Base-by-base conservation (phyloP, 345 rosid genomes). In the Anastatica hierochuntica region DNA sequence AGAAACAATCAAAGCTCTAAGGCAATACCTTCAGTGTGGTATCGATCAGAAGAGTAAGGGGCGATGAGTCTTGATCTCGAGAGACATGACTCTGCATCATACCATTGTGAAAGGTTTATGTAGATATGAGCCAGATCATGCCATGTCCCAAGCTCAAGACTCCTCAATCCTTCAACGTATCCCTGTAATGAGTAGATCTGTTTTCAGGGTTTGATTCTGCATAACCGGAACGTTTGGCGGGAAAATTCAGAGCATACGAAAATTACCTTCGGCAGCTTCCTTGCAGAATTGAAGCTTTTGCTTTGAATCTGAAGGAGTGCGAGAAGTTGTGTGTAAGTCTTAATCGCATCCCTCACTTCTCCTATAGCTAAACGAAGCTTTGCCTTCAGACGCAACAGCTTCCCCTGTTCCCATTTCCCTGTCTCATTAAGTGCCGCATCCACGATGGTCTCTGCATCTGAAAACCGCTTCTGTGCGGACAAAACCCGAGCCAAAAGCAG, bases 391-490 rank as follows among this genome's bases (percentile, higher is more conserved):
- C 80, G 78, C 80, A 87, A 72, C 50, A 87, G 70, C 57, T 79
- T 89, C 67, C 89, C 89, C 33, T 87, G 94, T 42, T 83, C 89
- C 94, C 87, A 87, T 61, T 75, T 79, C 41, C 77, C 83, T 30
- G 85, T 78, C 62, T 83, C 84, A 9, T 84, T 84, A 64, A 87
- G 65, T 11, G 87, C 94, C 3, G 80, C 83, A 54, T 46, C 71
- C 15, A 79, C 69, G 14, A 81, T 60, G 6, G 61, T 70, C 73
- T 81, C 96, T 10, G 85, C 87, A 33, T 79, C 87, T 18, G 44
- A 37, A 58, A 67, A 79, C 59, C 62, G 73, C 55, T 78, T 79
- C 69, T 76, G 81, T 33, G 94, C 94, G 0, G 96, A 87, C 49
- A 84, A 74, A 70, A 87, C 73, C 39, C 94, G 85, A 35, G 80